Evolutionary conservation across 129 eudicot species (phyloP).

Genomic region (Dittrichia graveolens): DNA sequence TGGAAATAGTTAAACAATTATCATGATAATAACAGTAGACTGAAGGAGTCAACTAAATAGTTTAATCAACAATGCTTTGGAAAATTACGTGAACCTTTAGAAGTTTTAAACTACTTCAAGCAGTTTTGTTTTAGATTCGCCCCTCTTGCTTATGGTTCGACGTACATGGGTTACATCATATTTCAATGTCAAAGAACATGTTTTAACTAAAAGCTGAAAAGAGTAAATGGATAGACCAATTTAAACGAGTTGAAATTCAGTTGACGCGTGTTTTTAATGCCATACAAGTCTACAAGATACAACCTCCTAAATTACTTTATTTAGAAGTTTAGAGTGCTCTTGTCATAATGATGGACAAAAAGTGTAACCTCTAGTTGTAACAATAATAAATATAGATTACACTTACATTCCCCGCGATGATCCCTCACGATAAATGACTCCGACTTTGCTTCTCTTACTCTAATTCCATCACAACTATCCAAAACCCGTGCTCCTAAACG

Average conservation of each 20-base stretch:
- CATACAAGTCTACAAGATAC: too few species aligned
- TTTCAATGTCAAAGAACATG: too few species aligned
- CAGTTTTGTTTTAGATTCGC: not conserved
- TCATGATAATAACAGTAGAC: not conserved
- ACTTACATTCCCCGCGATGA: conserved; percentile 98
- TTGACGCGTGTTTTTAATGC: too few species aligned
- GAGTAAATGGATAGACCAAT: too few species aligned
- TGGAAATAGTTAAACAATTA: not conserved
- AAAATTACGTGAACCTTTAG: too few species aligned
- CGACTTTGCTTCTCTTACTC: conserved; percentile 85
- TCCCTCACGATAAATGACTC: conserved; percentile 86
- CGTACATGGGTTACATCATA: too few species aligned
- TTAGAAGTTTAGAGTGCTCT: too few species aligned
- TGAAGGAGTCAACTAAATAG: not conserved
- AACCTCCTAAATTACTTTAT: too few species aligned
- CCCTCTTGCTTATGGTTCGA: not conserved
- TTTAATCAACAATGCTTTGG: not conserved
- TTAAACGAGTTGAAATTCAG: too few species aligned
- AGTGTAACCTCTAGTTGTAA: not conserved
- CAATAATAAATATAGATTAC: not conserved
- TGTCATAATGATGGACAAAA: not conserved
- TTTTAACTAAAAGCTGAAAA: too few species aligned
- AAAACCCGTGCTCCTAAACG: conserved; percentile 79
- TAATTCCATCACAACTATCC: conserved; percentile 57
- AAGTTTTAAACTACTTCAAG: not conserved